phyloP scores from a whole-genome alignment of 2,329 filamentous ascomycete genomes.

The Exserohilum turcica region DNA sequence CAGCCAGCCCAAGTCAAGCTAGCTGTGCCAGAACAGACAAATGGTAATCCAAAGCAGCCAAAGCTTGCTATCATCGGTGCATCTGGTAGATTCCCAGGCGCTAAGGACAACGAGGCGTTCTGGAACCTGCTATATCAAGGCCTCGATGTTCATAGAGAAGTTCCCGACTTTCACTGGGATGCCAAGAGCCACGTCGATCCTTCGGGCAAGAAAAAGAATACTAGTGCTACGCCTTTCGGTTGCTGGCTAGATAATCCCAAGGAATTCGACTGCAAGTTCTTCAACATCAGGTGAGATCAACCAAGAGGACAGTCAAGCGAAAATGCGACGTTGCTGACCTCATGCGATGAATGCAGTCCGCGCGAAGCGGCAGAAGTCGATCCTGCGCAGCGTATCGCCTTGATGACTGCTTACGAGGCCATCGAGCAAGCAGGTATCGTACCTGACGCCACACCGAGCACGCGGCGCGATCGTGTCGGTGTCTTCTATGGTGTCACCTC shows the following conservation, averaged over 20 bases:
- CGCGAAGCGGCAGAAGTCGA: slow-evolving; percentile 31
- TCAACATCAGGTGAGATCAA: slow-evolving; percentile 41
- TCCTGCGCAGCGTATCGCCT: slow-evolving; percentile 29
- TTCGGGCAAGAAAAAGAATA: slow-evolving; percentile 22
- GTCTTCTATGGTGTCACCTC: slow-evolving; percentile 38
- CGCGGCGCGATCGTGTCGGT: slow-evolving; percentile 35
- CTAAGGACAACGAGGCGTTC: slow-evolving; percentile 32
- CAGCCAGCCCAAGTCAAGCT: no score
- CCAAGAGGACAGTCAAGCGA: no score
- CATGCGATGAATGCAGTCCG: no score
- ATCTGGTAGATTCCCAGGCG: slow-evolving; percentile 41
- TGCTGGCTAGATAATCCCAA: slow-evolving; percentile 20
- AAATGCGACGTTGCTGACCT: no score
- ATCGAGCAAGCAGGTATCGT: slow-evolving; percentile 28
- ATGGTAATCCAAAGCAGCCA: not conserved
- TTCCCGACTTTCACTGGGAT: not conserved
- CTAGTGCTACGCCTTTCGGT: slow-evolving; percentile 18
- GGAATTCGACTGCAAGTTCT: slow-evolving; percentile 33
- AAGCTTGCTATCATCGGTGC: slow-evolving; percentile 43
- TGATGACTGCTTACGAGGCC: slow-evolving; percentile 34
- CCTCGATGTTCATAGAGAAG: slow-evolving; percentile 30
- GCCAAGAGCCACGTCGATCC: slow-evolving; percentile 8
- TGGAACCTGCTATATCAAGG: slow-evolving; percentile 42
- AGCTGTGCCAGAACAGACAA: not conserved
- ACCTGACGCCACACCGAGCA: slow-evolving; percentile 35